Conservation (phyloP, 345 rosid genomes). For the Aquilaria malaccensis region DNA sequence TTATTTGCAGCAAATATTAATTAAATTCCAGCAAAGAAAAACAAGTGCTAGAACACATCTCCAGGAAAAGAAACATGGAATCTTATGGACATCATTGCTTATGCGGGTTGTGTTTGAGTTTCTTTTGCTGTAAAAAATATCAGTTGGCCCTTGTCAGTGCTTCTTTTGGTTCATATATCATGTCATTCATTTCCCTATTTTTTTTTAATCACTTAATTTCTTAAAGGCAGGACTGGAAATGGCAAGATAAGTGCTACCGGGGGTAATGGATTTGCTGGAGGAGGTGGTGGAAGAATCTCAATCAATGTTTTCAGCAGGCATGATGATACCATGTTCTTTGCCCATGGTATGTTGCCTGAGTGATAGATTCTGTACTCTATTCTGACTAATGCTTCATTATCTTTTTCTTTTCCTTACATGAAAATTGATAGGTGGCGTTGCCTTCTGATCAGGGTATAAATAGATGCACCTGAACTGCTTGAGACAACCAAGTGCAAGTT, state of each 20-base stretch:
- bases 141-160: background rate
- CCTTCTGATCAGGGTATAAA: slow-evolving; percentile 1
- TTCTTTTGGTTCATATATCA: too few relatives aligned
- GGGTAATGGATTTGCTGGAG: slow-evolving; percentile 72
- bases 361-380: too few relatives aligned
- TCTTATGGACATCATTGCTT: too few relatives aligned
- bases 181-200: background rate
- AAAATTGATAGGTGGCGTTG: background rate
- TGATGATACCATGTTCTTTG: slow-evolving; percentile 35
- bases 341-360: slow-evolving; percentile 40
- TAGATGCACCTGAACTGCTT: background rate
- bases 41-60: too few relatives aligned
- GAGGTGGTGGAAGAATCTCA: slow-evolving; percentile 72
- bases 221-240: slow-evolving; percentile 44
- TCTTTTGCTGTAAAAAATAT: too few relatives aligned
- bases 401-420: background rate
- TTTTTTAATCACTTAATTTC: slow-evolving; percentile 9
- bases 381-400: background rate
- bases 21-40: too few relatives aligned
- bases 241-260: slow-evolving; percentile 56
- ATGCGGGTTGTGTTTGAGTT: background rate
- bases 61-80: too few relatives aligned
- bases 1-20: too few relatives aligned
- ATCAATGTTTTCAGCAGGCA: slow-evolving; percentile 65
- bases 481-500: background rate